Conservation (phyloP, 768 basidiomycete genomes). For the Lactarius vividus region DNA sequence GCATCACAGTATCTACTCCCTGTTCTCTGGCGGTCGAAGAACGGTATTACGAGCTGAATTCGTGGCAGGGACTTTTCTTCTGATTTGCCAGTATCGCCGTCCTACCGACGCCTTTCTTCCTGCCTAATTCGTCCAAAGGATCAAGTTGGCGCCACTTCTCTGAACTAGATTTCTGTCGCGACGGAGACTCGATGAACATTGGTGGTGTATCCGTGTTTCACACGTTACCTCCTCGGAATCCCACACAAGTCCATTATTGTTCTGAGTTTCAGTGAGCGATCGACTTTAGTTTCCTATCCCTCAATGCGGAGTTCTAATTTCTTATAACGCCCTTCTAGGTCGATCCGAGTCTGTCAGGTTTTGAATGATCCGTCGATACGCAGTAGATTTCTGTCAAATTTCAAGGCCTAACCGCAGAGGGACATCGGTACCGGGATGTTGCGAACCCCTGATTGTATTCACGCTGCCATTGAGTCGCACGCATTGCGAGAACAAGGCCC, state of each 20-base stretch:
- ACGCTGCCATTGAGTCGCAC: background rate
- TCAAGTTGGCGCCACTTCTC: too few relatives aligned
- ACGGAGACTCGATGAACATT: background rate
- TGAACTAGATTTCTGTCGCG: background rate
- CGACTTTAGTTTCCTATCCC: background rate
- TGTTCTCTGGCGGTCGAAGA: background rate
- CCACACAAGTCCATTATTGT: background rate
- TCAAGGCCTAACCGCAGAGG: background rate
- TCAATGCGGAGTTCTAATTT: slow-evolving; percentile 1
- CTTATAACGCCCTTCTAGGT: background rate
- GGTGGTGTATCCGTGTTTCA: background rate
- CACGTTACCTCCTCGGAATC: background rate
- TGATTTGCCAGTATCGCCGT: background rate
- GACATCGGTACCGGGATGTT: background rate
- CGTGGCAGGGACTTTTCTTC: background rate
- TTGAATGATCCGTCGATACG: background rate
- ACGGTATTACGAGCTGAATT: background rate
- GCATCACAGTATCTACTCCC: background rate
- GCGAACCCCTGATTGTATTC: slow-evolving; percentile 3
- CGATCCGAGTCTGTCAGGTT: background rate
- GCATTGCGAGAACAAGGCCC: background rate
- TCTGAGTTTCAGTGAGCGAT: background rate
- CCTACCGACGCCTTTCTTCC: background rate
- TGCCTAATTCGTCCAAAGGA: background rate
- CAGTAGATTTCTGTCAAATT: background rate